phyloP scores from a whole-genome alignment of 352 stramenopile species.

The Phytophthora nicotianae region DNA sequence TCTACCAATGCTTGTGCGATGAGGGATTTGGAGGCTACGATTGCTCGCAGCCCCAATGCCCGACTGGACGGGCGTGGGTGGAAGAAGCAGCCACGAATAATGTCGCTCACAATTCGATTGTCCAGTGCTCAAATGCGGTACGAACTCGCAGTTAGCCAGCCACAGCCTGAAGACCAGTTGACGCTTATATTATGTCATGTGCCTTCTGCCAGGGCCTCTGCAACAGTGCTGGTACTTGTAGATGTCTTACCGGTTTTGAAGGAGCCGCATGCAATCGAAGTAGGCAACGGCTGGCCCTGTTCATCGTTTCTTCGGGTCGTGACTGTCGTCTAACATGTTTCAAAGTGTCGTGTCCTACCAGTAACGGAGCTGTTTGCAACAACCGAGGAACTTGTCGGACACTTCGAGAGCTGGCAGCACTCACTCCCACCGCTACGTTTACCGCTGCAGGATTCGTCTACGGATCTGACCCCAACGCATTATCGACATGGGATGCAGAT shows the following conservation, averaged over 20 bases:
- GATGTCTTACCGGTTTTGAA: conserved; percentile 69
- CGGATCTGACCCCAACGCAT: conserved; percentile 71
- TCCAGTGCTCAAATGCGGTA: conserved; percentile 79
- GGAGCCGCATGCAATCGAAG: conserved; percentile 69
- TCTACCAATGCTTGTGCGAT: conserved; percentile 65
- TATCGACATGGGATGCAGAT: conserved; percentile 88
- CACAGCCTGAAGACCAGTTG: neutral
- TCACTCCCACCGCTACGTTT: conserved; percentile 49
- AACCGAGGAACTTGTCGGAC: conserved; percentile 53
- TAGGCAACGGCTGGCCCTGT: conserved; percentile 22
- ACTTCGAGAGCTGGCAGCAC: conserved; percentile 55
- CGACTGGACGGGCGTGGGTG: conserved; percentile 65
- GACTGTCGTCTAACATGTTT: neutral
- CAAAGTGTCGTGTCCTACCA: conserved; percentile 57
- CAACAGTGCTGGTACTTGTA: conserved; percentile 54
- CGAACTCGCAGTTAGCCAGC: neutral
- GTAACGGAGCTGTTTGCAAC: conserved; percentile 40
- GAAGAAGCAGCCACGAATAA: conserved; percentile 57
- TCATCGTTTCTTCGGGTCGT: neutral
- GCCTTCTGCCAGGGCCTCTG: conserved; percentile 52
- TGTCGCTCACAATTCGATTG: conserved; percentile 55
- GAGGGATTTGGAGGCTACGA: conserved; percentile 54
- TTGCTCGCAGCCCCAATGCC: conserved; percentile 62
- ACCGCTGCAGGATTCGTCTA: conserved; percentile 60
- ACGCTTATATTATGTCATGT: neutral